Base-by-base conservation (phyloP, 371 early-diverging fungal genomes). In the Mucor indicus region DNA sequence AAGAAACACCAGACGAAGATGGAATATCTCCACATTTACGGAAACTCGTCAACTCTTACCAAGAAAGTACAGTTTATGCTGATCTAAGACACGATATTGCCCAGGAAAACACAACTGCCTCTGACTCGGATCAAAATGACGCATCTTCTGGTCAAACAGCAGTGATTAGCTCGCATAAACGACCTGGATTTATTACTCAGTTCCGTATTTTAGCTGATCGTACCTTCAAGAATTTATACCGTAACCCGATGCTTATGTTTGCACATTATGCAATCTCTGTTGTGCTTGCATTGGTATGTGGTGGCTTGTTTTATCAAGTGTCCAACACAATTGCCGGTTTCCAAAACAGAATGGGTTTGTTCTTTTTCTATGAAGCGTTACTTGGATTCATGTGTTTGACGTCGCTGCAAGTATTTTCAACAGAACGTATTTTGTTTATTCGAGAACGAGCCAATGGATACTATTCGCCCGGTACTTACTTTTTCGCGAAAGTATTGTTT, bases 371-470 rank as follows among this genome's bases (percentile, higher is more conserved):
- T 48, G 86, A 85, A 46, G 85, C 90, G 1, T 55, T 91, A 17
- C 81, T 93, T 48, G 93, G 89, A 3, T 90, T 93, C 61, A 79
- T 81, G 44, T 85, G 89, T 45, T 53, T 91, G 25, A 87, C 86
- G 17, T 85, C 86, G 12, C 66, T 92, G 29, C 85, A 85, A 40
- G 75, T 81, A 0, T 91, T 92, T 60, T 78, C 88, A 1, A 57
- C 61, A 10, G 89, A 91, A 57, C 69, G 90, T 15, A 76, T 85
- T 4, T 50, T 94, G 45, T 92, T 92, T 68, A 72, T 89, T 17
- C 70, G 89, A 10, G 95, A 94, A 57, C 77, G 93, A 2, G 86
- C 92, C 13, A 91, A 90, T 64, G 87, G 91, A 2, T 92, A 87
- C 57, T 94, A 94, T 59, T 70, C 83, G 2, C 87, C 92, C 0